Evolutionary conservation across 2,329 filamentous ascomycete genomes (phyloP).

Genomic region (Piedraia hortae): DNA sequence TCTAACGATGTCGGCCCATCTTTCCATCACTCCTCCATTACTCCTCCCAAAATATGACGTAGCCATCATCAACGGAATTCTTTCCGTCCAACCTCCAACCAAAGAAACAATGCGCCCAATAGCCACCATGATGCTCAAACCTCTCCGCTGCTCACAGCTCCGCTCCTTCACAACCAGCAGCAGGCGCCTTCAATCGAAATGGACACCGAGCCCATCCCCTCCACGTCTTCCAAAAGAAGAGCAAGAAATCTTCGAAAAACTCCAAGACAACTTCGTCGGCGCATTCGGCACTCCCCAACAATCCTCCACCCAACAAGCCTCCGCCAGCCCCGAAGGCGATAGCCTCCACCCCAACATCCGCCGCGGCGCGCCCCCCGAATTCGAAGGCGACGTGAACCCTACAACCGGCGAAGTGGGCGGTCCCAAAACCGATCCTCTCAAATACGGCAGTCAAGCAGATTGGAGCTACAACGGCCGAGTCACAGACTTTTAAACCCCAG

Average conservation of each 20-base stretch:
- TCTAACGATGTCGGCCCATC: too few species aligned
- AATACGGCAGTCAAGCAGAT: constrained; percentile 51
- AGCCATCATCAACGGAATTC: too few species aligned
- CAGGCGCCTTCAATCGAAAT: too few species aligned
- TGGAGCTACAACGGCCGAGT: constrained; percentile 93
- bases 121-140: too few species aligned
- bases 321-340: constrained; percentile 29
- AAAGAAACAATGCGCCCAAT: too few species aligned
- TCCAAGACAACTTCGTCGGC: constrained; percentile 51
- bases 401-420: constrained; percentile 87
- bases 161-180: too few species aligned
- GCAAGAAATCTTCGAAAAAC: constrained; percentile 69
- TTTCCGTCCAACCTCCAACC: too few species aligned
- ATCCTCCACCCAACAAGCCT: constrained; percentile 6
- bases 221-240: constrained; percentile 68
- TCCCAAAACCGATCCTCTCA: constrained; percentile 83
- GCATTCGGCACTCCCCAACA: constrained; percentile 41
- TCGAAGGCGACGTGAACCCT: constrained; percentile 74
- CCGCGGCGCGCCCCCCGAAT: constrained; percentile 63
- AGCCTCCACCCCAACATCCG: constrained; percentile 43
- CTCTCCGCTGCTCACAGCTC: too few species aligned
- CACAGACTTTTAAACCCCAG: constrained; percentile 43
- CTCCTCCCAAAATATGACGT: too few species aligned
- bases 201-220: constrained; percentile 33
- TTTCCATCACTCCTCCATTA: too few species aligned